Evolutionary conservation across 768 basidiomycete genomes (phyloP).

Genomic region (Lactarius akahatsu): DNA sequence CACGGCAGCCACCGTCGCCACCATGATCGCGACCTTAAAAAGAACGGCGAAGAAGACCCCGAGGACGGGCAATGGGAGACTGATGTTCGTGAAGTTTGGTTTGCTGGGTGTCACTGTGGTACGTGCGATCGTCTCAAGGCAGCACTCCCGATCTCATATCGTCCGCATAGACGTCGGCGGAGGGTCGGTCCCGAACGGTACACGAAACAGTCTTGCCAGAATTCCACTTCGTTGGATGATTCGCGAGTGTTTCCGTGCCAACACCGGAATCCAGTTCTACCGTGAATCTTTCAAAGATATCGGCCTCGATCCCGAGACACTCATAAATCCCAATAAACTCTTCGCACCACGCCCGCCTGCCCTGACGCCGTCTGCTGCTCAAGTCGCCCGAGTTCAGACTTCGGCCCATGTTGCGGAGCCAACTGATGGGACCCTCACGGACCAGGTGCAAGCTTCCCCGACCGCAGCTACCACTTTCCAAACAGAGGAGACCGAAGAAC

Average conservation of each 20-base stretch:
- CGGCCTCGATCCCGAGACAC: conserved; percentile 34
- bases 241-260: conserved; percentile 50
- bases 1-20: not conserved
- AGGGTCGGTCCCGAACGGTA: conserved; percentile 59
- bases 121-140: conserved; percentile 26
- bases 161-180: conserved; percentile 64
- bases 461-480: conserved; percentile 32
- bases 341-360: conserved; percentile 28
- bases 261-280: conserved; percentile 43
- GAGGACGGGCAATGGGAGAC: conserved; percentile 43
- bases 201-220: conserved; percentile 59
- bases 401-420: conserved; percentile 7
- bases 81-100: conserved; percentile 78
- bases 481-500: conserved; percentile 62
- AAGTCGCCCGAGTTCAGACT: not conserved
- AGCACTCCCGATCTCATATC: conserved; percentile 4
- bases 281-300: conserved; percentile 35
- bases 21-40: conserved; percentile 35
- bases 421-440: conserved; percentile 28
- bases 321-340: conserved; percentile 30
- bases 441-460: conserved; percentile 17
- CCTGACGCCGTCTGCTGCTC: not conserved
- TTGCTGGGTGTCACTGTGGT: conserved; percentile 74
- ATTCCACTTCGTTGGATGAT: conserved; percentile 65
- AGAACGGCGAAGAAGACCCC: conserved; percentile 44